Percentiles rank a stretch among this genome's conserved stretches.
These are phyloP conservation scores for Suillus bovinus DNA, from an alignment of 768 basidiomycete species.

Conservation along the genomic window DNA sequence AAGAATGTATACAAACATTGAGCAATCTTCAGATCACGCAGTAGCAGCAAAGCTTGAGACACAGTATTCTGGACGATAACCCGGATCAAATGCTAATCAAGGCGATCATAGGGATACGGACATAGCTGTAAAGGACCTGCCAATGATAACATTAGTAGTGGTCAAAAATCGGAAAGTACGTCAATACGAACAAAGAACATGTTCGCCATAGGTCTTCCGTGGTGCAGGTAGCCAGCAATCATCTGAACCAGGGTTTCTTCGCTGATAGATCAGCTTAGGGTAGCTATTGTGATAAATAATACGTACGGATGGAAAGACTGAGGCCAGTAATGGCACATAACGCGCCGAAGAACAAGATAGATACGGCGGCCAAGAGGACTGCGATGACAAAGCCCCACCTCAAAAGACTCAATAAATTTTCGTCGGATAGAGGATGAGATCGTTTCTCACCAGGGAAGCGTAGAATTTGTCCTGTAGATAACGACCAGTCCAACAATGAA, in stretches of 20 bases:
- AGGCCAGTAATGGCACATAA: conserved; percentile 51
- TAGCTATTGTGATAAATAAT: not conserved
- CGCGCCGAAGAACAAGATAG: conserved; percentile 54
- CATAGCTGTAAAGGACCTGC: conserved; percentile 41
- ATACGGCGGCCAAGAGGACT: conserved; percentile 50
- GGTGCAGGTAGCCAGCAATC: conserved; percentile 38
- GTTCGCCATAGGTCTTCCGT: conserved; percentile 42
- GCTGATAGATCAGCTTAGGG: not conserved
- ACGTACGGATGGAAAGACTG: conserved; percentile 20
- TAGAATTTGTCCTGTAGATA: conserved; percentile 52
- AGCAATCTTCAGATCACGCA: conserved; percentile 55
- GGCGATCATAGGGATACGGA: not conserved
- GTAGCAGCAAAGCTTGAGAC: conserved; percentile 49
- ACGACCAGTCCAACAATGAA: conserved; percentile 56
- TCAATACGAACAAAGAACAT: conserved; percentile 36
- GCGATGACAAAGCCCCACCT: conserved; percentile 54
- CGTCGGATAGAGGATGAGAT: not conserved
- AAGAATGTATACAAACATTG: conserved; percentile 18
- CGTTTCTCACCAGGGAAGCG: conserved; percentile 50
- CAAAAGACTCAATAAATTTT: not conserved
- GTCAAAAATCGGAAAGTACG: conserved; percentile 10
- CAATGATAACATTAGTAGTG: conserved; percentile 42
- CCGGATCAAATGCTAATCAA: not conserved
- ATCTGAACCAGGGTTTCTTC: conserved; percentile 35
- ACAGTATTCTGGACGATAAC: not conserved